Evolutionary conservation across 495 filamentous ascomycete species (phyloP), one percentile per base, ranked within the genome.

Genomic region (Penicillium desertorum): DNA sequence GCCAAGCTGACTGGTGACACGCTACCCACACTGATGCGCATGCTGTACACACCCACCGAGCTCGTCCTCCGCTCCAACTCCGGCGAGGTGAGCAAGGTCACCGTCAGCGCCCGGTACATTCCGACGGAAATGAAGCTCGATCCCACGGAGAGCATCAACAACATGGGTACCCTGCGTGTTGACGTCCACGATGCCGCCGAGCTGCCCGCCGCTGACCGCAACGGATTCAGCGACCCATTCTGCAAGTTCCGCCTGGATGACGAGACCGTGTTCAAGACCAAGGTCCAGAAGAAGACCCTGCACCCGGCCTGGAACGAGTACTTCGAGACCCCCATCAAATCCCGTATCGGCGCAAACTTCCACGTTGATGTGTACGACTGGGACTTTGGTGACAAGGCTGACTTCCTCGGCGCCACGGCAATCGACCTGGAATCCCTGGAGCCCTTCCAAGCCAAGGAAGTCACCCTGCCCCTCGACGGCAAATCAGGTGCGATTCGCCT

Each of bases 61-160:
- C 79, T 99, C 43, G 79, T 81, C 52, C 78, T 99, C 29, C 89
- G 83, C 62, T 88, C 87, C 51, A 82, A 84, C 14, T 79, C 91
- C 9, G 92, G 92, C 36, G 84, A 85, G 54, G 69, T 87, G 23
- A 92, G 86, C 77, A 92, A 85, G 65, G 74, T 99, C 68, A 93
- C 86, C 52, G 89, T 98, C 62, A 91, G 88, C 75, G 81, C 96
- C 61, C 95, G 95, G 66, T 99, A 96, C 65, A 87, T 98, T 17
- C 94, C 94, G 0, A 83, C 96, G 47, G 83, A 87, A 73, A 99
- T 99, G 94, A 81, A 82, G 53, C 88, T 99, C 52, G 91, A 98
- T 66, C 91, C 93, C 2, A 88, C 81, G 62, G 94, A 99, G 74
- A 95, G 90, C 70, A 96, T 98, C 79, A 98, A 96, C 82, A 99